Percentiles rank a stretch among this genome's conserved stretches.
Conservation (phyloP, 176 grass and related monocot species). For the Hyparrhenia diplandra region DNA sequence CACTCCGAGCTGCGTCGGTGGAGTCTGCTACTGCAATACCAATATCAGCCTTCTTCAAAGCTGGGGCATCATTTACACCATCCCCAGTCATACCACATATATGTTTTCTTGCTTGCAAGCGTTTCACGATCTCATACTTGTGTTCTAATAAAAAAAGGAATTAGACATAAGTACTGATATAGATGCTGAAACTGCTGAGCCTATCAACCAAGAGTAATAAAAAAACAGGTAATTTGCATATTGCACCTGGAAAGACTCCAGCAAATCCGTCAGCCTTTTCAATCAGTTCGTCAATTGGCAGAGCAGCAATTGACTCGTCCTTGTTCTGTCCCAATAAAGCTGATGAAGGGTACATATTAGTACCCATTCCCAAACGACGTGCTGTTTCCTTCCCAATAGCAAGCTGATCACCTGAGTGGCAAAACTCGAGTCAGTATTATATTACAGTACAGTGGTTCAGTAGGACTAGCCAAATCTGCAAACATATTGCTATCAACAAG, state of each 20-base stretch:
- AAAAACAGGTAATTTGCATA: not conserved
- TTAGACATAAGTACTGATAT: not conserved
- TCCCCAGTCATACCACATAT: conserved; percentile 95
- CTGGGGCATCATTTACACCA: conserved; percentile 91
- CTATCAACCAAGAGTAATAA: not conserved
- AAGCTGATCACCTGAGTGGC: conserved; percentile 68
- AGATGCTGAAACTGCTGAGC: not conserved
- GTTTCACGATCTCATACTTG: conserved; percentile 93
- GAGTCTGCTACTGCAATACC: conserved; percentile 89
- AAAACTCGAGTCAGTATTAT: not conserved
- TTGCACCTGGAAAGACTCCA: conserved; percentile 84
- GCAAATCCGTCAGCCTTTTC: conserved; percentile 96
- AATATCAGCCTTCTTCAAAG: conserved; percentile 92
- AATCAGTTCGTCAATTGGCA: conserved; percentile 86
- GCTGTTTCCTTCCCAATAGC: conserved; percentile 92
- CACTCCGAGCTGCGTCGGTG: conserved; percentile 83
- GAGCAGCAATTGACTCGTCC: conserved; percentile 70
- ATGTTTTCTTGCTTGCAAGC: conserved; percentile 87
- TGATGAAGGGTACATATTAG: conserved; percentile 96
- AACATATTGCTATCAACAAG: not conserved
- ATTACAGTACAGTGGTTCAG: not conserved
- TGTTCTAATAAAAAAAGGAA: conserved; percentile 43
- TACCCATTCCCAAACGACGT: conserved; percentile 87
- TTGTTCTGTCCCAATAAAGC: conserved; percentile 76
- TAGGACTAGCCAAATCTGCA: not conserved